Conservation (phyloP, 1,139 yeast species). For the Saccharomyces hybrid region DNA sequence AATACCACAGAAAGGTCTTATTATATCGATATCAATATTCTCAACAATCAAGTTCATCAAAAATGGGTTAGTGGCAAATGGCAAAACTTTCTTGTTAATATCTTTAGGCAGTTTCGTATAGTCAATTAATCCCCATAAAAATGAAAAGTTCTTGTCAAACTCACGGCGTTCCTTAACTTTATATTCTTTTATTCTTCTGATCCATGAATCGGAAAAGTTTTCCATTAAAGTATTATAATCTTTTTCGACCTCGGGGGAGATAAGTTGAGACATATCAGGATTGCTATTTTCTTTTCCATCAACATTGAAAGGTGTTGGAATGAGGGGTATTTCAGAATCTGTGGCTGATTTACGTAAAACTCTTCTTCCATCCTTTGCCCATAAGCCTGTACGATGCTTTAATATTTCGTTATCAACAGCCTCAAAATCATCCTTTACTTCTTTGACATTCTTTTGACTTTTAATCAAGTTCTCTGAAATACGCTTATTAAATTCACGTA, state of each 20-base stretch:
- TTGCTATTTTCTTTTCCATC: conserved; percentile 7
- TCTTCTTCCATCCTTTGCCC: background rate
- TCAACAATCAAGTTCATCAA: conserved; percentile 51
- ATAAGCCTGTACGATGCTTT: conserved; percentile 3
- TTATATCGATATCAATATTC: conserved; percentile 45
- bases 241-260: conserved; percentile 9
- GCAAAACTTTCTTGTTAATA: conserved; percentile 47
- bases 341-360: conserved; percentile 4
- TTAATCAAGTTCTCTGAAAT: conserved; percentile 30
- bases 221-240: conserved; percentile 30
- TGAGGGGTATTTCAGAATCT: conserved; percentile 6
- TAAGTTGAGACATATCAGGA: conserved; percentile 3
- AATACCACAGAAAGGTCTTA: conserved; percentile 48
- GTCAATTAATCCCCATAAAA: conserved; percentile 42
- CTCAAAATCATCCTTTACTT: conserved; percentile 6
- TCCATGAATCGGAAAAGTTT: conserved; percentile 68
- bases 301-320: conserved; percentile 8
- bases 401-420: conserved; percentile 5
- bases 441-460: conserved; percentile 3
- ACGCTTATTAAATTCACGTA: conserved; percentile 36
- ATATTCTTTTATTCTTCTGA: conserved; percentile 47
- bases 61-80: conserved; percentile 55
- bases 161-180: conserved; percentile 38
- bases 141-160: conserved; percentile 45
- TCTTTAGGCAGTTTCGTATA: conserved; percentile 38